phyloP scores from a whole-genome alignment of 2,329 filamentous ascomycete genomes.

The Aspergillus alliaceus region DNA sequence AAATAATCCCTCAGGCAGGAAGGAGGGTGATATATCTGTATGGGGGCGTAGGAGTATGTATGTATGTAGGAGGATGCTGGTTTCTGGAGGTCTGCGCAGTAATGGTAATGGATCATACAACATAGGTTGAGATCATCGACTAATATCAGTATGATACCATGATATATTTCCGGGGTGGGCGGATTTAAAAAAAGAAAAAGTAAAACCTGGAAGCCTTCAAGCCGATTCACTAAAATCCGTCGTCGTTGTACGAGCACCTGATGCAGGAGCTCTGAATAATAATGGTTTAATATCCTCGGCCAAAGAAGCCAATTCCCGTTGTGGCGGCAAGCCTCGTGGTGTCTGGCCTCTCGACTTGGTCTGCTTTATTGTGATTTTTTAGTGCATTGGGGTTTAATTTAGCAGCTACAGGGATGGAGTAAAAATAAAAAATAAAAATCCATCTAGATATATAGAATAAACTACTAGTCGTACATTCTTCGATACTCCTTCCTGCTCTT shows the following conservation, averaged over 20 bases:
- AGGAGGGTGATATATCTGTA: neutral
- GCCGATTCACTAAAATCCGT: neutral
- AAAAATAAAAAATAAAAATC: neutral
- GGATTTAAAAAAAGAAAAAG: neutral
- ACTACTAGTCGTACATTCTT: too few species aligned
- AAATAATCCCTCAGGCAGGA: neutral
- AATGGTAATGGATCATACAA: neutral
- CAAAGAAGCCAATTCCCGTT: neutral
- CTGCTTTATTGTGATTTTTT: neutral
- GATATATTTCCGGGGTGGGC: neutral
- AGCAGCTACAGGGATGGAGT: neutral
- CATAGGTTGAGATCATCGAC: neutral
- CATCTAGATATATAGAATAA: neutral
- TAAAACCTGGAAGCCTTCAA: neutral
- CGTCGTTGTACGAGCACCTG: slow-evolving; percentile 1
- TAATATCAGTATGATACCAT: neutral
- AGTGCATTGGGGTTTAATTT: too few species aligned
- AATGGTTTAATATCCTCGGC: neutral
- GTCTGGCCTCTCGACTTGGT: neutral
- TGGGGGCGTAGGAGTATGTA: neutral
- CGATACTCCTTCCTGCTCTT: neutral
- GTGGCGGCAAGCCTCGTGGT: slow-evolving; percentile 1
- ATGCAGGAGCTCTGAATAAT: neutral
- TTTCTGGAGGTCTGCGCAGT: neutral
- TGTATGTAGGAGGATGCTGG: neutral